Evolutionary conservation across 2,329 filamentous ascomycete species (phyloP).

Genomic region (Lachnellula hyalina): DNA sequence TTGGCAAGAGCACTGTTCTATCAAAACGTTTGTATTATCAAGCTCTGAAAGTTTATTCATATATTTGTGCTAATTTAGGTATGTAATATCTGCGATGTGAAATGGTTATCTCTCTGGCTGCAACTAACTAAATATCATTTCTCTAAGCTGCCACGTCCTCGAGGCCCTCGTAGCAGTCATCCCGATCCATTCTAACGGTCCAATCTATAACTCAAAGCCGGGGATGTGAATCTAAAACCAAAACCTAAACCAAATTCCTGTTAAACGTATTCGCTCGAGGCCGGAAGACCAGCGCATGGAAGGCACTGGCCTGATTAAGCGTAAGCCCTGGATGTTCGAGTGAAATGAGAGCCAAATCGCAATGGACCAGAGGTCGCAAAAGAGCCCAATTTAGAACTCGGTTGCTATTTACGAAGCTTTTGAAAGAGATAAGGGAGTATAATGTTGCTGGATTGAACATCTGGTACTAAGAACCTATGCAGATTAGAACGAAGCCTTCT

Average conservation of each 20-base stretch:
- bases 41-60: neutral
- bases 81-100: too few species aligned
- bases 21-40: neutral
- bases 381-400: conserved; percentile 38
- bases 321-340: conserved; percentile 33
- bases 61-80: neutral
- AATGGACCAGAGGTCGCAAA: conserved; percentile 28
- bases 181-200: neutral
- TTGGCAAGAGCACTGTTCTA: neutral
- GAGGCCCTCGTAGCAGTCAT: neutral
- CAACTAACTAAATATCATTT: neutral
- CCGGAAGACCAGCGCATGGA: conserved; percentile 23
- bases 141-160: neutral
- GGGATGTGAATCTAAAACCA: too few species aligned
- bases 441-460: too few species aligned
- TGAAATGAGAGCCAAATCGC: conserved; percentile 41
- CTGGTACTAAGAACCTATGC: too few species aligned
- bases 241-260: neutral
- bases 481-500: too few species aligned
- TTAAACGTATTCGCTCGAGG: conserved; percentile 24
- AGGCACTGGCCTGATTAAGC: conserved; percentile 21
- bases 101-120: too few species aligned
- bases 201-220: neutral
- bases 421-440: neutral
- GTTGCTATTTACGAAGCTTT: conserved; percentile 32